Base-by-base conservation (phyloP, 306 rosid genomes). In the Albizia julibrissin region DNA sequence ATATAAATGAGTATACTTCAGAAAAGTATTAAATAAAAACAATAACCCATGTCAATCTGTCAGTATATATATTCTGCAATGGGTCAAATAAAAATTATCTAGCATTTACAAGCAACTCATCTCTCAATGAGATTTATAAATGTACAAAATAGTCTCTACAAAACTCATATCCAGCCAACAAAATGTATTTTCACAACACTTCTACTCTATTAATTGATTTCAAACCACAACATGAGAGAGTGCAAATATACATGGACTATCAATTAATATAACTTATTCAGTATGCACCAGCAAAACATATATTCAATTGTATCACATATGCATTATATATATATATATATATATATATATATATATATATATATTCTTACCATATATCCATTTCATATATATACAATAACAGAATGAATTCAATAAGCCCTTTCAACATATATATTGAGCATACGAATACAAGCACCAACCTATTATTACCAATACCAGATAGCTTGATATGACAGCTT, bases 61-160 rank as follows among this genome's bases (percentile, higher is more conserved):
- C 87, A 91, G 81, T 95, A 95, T 85, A 91, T 90, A 97, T 85
- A 91, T 91, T 72, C 95, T 89, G 83, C 97, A 95, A 95, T 19
- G 93, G 89, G 94, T 95, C 99, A 84, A 93, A 93, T 87, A 93
- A 92, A 85, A 93, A 95, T 8, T 93, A 88, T 79, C 98, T 92
- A 24, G 96, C 94, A 91, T 89, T 93, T 84, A 93, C 98, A 84
- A 95, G 97, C 85, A 91, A 93, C 85, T 93, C 98, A 8, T 92
- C 99, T 88, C 97, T 91, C 75, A 95, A 75, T 11, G 34, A 61
- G 14, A 26, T 10, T 0, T 10, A 5, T 4, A 61, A 18, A 24
- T 12, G 34, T 26, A 26, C 8, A 12, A 58, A 58, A n/a, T 8
- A 58, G 61, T 22, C 65, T 58, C 31, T 56, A 7, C 65, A 58